Evolutionary conservation across 139 green algal species (phyloP).

Genomic region (Chlorella sp.): DNA sequence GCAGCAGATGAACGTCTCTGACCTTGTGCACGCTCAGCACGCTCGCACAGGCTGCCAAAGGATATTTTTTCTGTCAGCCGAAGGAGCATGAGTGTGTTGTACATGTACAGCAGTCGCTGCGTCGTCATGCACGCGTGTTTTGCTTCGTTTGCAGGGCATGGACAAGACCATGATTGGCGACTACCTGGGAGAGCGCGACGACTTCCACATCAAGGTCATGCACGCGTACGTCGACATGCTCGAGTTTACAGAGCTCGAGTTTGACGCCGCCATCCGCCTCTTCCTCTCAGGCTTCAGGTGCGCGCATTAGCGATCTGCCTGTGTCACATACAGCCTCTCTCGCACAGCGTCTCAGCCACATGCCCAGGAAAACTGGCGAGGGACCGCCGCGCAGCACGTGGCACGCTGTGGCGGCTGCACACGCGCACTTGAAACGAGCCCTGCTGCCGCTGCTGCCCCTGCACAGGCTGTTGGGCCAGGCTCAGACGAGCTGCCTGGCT

Average conservation of each 20-base stretch:
- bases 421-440: no score
- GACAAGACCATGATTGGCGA: slow-evolving; percentile 94
- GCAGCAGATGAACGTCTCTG: background rate
- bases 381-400: no score
- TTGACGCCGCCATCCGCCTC: slow-evolving; percentile 87
- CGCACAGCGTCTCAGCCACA: no score
- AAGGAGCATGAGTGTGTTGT: background rate
- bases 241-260: slow-evolving; percentile 78
- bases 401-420: no score
- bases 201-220: slow-evolving; percentile 91
- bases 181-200: slow-evolving; percentile 94
- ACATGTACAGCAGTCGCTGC: background rate
- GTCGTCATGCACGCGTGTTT: background rate
- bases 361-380: no score
- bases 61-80: no score
- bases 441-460: no score
- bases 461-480: no score
- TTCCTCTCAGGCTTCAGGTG: slow-evolving; percentile 49
- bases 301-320: no score
- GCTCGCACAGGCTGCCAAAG: no score
- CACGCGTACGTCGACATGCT: slow-evolving; percentile 93
- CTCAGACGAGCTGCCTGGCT: no score
- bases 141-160: slow-evolving; percentile 47
- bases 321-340: no score
- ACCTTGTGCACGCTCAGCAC: background rate